Base-by-base conservation (phyloP, 1,284 basidiomycete genomes). In the Inonotus hispidus region DNA sequence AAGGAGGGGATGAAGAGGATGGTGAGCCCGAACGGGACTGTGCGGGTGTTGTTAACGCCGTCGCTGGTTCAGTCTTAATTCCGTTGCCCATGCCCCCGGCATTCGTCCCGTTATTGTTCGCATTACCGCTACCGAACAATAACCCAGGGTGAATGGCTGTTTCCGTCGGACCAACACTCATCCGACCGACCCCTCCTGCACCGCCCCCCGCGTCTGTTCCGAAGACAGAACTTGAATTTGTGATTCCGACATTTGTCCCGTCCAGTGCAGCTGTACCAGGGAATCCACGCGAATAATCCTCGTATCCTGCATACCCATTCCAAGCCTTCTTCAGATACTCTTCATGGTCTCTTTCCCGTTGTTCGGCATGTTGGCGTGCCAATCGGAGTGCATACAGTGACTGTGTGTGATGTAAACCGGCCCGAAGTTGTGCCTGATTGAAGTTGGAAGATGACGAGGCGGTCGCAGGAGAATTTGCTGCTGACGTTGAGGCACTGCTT, bases 91-190 rank as follows among this genome's bases (percentile, higher is more conserved):
- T 53, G 13, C 43, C 53, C 1, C n/a, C 5, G 21, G 4, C 32
- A 23, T 37, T 39, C 19, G 13, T 37, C 27, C 56, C 60, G 21
- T 14, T 41, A 35, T 13, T 53, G 38, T 56, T 56, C 58, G 23
- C 29, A 29, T 45, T 47, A 13, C 19, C 60, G 21, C 21, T 35
- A 14, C 53, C 58, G 32, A 50, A 63, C 16, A 90, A 74, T 56
- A 89, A 75, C 0, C 85, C 84, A 23, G 88, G 87, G 5, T 85
- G 82, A 7, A 89, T 82, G 66, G 84, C 85, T 55, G 72, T 75
- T 62, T 55, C 57, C 27, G 53, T 50, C 53, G 32, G 29, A 11
- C 59, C 59, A 32, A 45, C 39, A 16, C 50, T n/a, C 50, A 52
- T 52, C 46, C 5, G 0, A 2, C 1, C 27, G 10, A 41, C 35